These are phyloP conservation scores for Colletotrichum tropicicola DNA, from an alignment of 2,329 filamentous ascomycete species.

Conservation along the genomic window DNA sequence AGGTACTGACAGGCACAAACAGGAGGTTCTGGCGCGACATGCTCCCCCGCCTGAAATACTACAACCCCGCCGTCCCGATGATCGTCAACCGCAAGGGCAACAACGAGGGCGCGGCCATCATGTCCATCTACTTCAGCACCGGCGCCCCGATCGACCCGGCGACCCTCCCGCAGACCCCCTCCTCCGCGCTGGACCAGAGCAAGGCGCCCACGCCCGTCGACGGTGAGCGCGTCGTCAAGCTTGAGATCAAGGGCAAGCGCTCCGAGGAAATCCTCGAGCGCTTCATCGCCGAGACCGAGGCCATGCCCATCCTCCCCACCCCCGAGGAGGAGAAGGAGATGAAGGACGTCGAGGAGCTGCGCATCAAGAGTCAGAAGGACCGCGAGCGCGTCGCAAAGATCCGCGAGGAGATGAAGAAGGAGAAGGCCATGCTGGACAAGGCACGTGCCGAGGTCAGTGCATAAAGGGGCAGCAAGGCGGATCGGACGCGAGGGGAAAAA, in stretches of 20 bases:
- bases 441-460: conserved; percentile 42
- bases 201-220: conserved; percentile 56
- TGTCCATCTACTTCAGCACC: conserved; percentile 71
- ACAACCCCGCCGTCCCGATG: conserved; percentile 89
- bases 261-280: conserved; percentile 70
- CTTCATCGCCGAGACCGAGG: conserved; percentile 70
- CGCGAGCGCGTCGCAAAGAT: conserved; percentile 60
- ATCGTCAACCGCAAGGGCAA: conserved; percentile 76
- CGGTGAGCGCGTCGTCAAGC: conserved; percentile 59
- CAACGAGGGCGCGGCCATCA: conserved; percentile 63
- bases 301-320: conserved; percentile 63
- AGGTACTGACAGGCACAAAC: conserved; percentile 37
- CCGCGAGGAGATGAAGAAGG: conserved; percentile 66
- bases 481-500: background rate
- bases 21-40: conserved; percentile 91
- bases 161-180: conserved; percentile 50
- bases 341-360: conserved; percentile 63
- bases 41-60: conserved; percentile 89
- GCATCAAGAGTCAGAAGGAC: conserved; percentile 61
- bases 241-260: conserved; percentile 71
- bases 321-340: conserved; percentile 68
- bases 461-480: conserved; percentile 30
- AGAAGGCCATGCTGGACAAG: conserved; percentile 61
- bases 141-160: conserved; percentile 41
- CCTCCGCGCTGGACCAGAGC: conserved; percentile 57